phyloP scores from a whole-genome alignment of 2,329 filamentous ascomycete genomes.

The Botrytis fabae region DNA sequence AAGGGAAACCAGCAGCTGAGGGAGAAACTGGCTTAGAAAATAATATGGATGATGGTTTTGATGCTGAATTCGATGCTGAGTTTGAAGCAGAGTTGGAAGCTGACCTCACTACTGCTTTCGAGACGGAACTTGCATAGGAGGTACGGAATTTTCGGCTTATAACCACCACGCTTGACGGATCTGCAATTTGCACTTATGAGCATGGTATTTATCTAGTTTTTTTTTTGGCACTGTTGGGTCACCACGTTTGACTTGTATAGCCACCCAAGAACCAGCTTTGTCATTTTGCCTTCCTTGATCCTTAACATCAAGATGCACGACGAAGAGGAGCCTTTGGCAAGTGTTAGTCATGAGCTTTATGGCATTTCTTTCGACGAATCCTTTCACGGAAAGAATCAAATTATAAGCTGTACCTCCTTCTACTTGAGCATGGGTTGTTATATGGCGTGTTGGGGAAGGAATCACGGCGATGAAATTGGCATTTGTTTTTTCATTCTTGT shows the following conservation, averaged over 20 bases:
- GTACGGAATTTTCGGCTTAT: background rate
- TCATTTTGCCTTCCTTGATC: background rate
- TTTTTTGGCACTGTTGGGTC: background rate
- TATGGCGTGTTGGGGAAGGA: background rate
- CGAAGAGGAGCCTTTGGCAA: background rate
- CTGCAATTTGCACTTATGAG: background rate
- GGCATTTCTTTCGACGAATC: background rate
- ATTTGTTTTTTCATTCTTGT: background rate
- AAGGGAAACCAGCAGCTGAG: background rate
- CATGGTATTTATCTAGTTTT: background rate
- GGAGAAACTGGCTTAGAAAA: background rate
- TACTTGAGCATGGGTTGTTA: background rate
- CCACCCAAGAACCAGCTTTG: background rate
- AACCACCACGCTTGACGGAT: too few species aligned
- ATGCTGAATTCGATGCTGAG: background rate
- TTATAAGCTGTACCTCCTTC: background rate
- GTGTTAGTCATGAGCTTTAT: background rate
- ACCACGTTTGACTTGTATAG: background rate
- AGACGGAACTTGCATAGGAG: background rate
- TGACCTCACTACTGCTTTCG: constrained; percentile 3
- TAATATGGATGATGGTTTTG: background rate
- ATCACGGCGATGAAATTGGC: background rate
- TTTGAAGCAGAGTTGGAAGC: constrained; percentile 12
- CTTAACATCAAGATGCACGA: background rate
- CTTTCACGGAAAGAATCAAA: background rate